Percentiles rank a stretch among this genome's conserved stretches.
Evolutionary conservation across 139 green algal genomes (phyloP).

Genomic region (Haematococcus sp.): DNA sequence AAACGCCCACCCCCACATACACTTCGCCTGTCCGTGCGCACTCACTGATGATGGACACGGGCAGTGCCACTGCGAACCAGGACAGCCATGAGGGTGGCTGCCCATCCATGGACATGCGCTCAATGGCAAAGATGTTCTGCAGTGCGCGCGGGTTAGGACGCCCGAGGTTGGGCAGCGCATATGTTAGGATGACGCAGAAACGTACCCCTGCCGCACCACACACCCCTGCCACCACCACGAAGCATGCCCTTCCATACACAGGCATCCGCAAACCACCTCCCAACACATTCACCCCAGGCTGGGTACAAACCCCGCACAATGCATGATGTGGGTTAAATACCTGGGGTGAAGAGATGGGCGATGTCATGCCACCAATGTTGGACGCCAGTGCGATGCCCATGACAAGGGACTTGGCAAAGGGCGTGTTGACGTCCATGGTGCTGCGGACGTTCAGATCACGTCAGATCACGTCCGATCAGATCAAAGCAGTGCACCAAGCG

Average conservation of each 20-base stretch:
- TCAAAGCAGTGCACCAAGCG: too few relatives aligned
- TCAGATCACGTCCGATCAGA: too few relatives aligned
- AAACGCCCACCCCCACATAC: too few relatives aligned
- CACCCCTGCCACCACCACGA: too few relatives aligned
- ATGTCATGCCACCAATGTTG: constrained; percentile 76
- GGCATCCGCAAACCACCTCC: constrained; percentile 27
- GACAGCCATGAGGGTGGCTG: constrained; percentile 59
- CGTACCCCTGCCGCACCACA: too few relatives aligned
- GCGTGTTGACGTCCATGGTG: constrained; percentile 46
- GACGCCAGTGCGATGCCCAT: constrained; percentile 74
- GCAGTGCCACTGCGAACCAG: constrained; percentile 74
- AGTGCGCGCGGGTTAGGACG: neutral
- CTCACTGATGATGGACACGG: constrained; percentile 37
- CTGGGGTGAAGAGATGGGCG: constrained; percentile 54
- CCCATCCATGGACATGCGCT: constrained; percentile 60
- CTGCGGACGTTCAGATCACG: constrained; percentile 25
- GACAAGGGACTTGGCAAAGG: constrained; percentile 58
- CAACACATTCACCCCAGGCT: too few relatives aligned
- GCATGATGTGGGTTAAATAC: too few relatives aligned
- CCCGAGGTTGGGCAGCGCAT: too few relatives aligned
- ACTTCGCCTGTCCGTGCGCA: too few relatives aligned
- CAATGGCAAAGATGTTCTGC: constrained; percentile 82
- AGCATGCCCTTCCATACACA: neutral
- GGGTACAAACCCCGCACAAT: too few relatives aligned
- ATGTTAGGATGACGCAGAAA: too few relatives aligned